Base-by-base conservation (phyloP, 805 yeast genomes). In the Saturnispora gosingensis region DNA sequence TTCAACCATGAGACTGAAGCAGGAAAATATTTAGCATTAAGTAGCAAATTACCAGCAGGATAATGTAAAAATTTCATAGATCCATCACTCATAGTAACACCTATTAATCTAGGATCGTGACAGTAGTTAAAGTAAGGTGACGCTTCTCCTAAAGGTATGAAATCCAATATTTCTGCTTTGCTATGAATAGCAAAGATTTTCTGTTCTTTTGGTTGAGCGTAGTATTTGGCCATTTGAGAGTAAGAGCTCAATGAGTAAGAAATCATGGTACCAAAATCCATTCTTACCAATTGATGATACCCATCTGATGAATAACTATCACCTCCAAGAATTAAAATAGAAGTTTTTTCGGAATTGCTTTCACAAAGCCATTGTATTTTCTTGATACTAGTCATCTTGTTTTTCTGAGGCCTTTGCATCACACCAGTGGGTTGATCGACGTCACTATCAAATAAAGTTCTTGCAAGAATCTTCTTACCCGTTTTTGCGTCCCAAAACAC, bases 401-500 rank as follows among this genome's bases (percentile, higher is more conserved):
- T 63, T 3, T 54, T 61, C 34, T 49, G 56, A 16, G 46, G 57
- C 10, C 48, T 54, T 49, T 51, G 49, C 35, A 32, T 18, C 54
- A 55, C 54, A 60, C 72, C 63, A 1, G 63, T 58, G 3, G 84
- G 82, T 20, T 67, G 62, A 59, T 87, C 83, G 8, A 88, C 77
- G 50, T 80, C 77, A 3, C 80, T 72, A 48, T 86, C 95, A 54
- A 76, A 76, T 4, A 84, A 54, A 1, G 86, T 76, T 58, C 97
- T 76, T 1, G 97, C 93, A 50, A 82, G 82, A 13, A 93, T 71
- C 43, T 81, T 67, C 15, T 79, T 78, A 0, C 95, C 97, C 36
- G 82, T 82, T 32, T 81, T 75, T 1, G 88, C 85, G 66, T 93
- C 99, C 97, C 98, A 93, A 62, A 93, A 93, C 1, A 81, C 96